A percentile compares a stretch with the other conserved stretches of the same genome.
phyloP scores from a whole-genome alignment of 2,329 filamentous ascomycete species.

The Seiridium cupressi region DNA sequence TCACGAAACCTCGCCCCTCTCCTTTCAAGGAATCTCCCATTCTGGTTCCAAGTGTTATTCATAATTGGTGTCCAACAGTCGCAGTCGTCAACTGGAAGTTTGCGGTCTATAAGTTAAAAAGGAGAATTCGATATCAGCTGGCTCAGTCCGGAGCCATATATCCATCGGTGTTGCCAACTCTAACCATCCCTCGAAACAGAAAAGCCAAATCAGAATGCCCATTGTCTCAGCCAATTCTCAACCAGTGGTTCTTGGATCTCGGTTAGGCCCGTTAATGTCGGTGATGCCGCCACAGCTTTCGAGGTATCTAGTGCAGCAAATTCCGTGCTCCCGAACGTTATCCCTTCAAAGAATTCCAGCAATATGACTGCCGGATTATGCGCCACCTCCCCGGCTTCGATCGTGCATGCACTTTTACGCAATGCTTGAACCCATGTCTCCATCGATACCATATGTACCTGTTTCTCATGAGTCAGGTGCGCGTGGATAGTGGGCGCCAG shows the following conservation, averaged over 20 bases:
- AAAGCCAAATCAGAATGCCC: not conserved
- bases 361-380: not conserved
- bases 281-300: not conserved
- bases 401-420: not conserved
- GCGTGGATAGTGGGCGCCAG: not conserved
- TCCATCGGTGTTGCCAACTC: too few relatives aligned
- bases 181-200: not conserved
- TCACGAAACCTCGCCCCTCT: too few relatives aligned
- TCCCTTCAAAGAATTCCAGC: not conserved
- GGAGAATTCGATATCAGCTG: too few relatives aligned
- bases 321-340: not conserved
- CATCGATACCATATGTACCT: not conserved
- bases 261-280: not conserved
- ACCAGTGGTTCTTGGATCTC: not conserved
- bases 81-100: too few relatives aligned
- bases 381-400: not conserved
- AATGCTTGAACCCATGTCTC: not conserved
- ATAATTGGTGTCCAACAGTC: too few relatives aligned
- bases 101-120: too few relatives aligned
- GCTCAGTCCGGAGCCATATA: too few relatives aligned
- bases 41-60: too few relatives aligned
- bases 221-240: not conserved
- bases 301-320: not conserved
- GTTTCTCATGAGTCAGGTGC: not conserved
- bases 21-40: too few relatives aligned